A percentile compares a stretch with the other conserved stretches of the same genome.
Evolutionary conservation across 2,329 filamentous ascomycete genomes (phyloP).

Genomic region (Lecanicillium sp.): DNA sequence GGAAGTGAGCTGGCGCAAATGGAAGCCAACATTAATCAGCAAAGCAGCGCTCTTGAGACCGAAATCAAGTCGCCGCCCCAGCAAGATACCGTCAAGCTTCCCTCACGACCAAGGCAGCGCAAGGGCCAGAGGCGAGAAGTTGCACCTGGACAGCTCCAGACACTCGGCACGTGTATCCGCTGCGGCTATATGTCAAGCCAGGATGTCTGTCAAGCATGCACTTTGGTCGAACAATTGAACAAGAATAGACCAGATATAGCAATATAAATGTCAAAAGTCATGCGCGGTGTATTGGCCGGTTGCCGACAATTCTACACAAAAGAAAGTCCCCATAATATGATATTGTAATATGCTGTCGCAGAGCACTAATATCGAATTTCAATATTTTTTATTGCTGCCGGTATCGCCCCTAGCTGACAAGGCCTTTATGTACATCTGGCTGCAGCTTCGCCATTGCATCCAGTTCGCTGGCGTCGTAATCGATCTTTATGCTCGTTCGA

Average conservation of each 20-base stretch:
- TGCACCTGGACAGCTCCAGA: conserved; percentile 50
- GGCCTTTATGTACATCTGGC: conserved; percentile 14
- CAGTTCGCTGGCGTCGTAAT: background rate
- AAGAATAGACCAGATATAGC: conserved; percentile 61
- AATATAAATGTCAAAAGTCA: conserved; percentile 34
- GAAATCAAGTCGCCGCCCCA: conserved; percentile 25
- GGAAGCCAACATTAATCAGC: conserved; percentile 47
- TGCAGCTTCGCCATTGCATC: conserved; percentile 5
- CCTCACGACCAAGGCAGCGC: conserved; percentile 25
- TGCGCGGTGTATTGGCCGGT: background rate
- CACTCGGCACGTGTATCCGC: conserved; percentile 73
- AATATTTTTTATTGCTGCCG: conserved; percentile 9
- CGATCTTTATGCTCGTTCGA: background rate
- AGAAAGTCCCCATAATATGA: no score
- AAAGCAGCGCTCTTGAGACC: conserved; percentile 24
- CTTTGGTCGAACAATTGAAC: conserved; percentile 82
- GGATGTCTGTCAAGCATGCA: conserved; percentile 87
- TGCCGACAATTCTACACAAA: background rate
- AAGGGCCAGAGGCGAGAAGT: conserved; percentile 22
- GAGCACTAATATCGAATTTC: background rate
- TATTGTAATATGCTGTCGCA: background rate
- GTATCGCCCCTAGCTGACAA: conserved; percentile 1
- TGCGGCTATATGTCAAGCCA: conserved; percentile 98
- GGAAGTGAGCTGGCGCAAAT: conserved; percentile 77
- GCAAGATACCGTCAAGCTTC: conserved; percentile 29